Evolutionary conservation across 2,329 filamentous ascomycete species (phyloP).

Genomic region (Venturia nashicola): DNA sequence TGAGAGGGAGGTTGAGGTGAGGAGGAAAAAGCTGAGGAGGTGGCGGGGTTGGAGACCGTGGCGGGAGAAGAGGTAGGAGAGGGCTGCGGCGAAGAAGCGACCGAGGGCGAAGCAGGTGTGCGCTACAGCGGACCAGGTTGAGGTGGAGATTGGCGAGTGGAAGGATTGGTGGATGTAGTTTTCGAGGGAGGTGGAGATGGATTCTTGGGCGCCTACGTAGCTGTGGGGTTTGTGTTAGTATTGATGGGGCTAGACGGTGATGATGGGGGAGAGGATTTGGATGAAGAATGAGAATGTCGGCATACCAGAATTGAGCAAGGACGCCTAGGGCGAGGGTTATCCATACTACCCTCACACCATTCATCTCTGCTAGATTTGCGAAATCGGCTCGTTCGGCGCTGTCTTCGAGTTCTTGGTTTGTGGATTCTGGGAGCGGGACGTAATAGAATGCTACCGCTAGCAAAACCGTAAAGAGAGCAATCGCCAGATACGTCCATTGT

Average conservation of each 20-base stretch:
- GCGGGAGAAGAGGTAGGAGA: slow-evolving; percentile 30
- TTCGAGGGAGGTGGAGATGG: slow-evolving; percentile 36
- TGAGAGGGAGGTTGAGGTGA: slow-evolving; percentile 39
- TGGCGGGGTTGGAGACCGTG: slow-evolving; percentile 40
- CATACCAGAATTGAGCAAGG: slow-evolving; percentile 39
- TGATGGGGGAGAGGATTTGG: not conserved
- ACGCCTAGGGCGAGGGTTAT: slow-evolving; percentile 42
- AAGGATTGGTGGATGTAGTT: slow-evolving; percentile 23
- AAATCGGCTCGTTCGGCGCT: slow-evolving; percentile 38
- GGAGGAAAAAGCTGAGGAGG: slow-evolving; percentile 41
- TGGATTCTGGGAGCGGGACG: slow-evolving; percentile 48
- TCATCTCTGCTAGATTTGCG: slow-evolving; percentile 33
- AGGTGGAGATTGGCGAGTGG: slow-evolving; percentile 12
- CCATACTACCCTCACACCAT: slow-evolving; percentile 32
- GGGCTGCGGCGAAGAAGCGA: slow-evolving; percentile 42
- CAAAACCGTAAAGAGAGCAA: slow-evolving; percentile 46
- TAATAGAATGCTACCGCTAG: slow-evolving; percentile 50
- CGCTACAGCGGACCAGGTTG: slow-evolving; percentile 30
- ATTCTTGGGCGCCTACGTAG: slow-evolving; percentile 50
- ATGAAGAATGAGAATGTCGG: too few species aligned
- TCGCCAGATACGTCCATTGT: slow-evolving; percentile 54
- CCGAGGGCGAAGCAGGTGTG: slow-evolving; percentile 47
- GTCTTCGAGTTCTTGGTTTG: slow-evolving; percentile 46
- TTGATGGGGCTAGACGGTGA: not conserved
- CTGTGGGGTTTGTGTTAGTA: not conserved